Evolutionary conservation across 1,284 basidiomycete genomes (phyloP).

Genomic region (Apiotrichum porosum): DNA sequence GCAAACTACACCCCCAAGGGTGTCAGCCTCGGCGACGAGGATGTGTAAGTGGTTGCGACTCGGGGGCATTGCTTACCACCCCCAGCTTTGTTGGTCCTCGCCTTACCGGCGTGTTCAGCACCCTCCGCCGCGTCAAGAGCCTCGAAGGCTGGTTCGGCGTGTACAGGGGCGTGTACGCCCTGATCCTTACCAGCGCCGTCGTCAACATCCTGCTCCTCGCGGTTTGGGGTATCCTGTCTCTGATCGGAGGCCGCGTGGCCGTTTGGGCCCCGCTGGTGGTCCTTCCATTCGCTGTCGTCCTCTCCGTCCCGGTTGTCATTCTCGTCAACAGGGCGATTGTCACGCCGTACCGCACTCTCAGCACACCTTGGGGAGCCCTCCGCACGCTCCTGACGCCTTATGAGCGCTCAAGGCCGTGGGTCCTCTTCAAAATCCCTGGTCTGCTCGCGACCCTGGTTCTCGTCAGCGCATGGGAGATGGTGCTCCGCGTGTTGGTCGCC

Average conservation of each 20-base stretch:
- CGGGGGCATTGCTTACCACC: not conserved
- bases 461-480: slow-evolving; percentile 34
- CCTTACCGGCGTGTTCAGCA: slow-evolving; percentile 49
- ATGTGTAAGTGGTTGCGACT: slow-evolving; percentile 23
- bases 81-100: slow-evolving; percentile 43
- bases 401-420: slow-evolving; percentile 71
- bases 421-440: slow-evolving; percentile 78
- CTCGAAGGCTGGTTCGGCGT: slow-evolving; percentile 75
- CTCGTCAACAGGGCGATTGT: slow-evolving; percentile 77
- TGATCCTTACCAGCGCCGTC: slow-evolving; percentile 50
- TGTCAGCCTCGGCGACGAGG: slow-evolving; percentile 57
- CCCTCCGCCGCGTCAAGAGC: slow-evolving; percentile 65
- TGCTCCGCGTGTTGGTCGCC: not conserved
- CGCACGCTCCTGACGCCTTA: slow-evolving; percentile 73
- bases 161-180: slow-evolving; percentile 55
- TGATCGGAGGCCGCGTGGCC: slow-evolving; percentile 17
- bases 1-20: slow-evolving; percentile 54
- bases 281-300: slow-evolving; percentile 62
- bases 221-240: slow-evolving; percentile 54
- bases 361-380: slow-evolving; percentile 60
- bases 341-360: slow-evolving; percentile 71
- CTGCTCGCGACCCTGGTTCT: slow-evolving; percentile 67
- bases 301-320: slow-evolving; percentile 69
- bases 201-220: slow-evolving; percentile 56
- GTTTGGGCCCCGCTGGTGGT: too few relatives aligned